These are phyloP conservation scores for Breviolum minutum DNA, from an alignment of 73 alveolate genomes.

Conservation along the genomic window DNA sequence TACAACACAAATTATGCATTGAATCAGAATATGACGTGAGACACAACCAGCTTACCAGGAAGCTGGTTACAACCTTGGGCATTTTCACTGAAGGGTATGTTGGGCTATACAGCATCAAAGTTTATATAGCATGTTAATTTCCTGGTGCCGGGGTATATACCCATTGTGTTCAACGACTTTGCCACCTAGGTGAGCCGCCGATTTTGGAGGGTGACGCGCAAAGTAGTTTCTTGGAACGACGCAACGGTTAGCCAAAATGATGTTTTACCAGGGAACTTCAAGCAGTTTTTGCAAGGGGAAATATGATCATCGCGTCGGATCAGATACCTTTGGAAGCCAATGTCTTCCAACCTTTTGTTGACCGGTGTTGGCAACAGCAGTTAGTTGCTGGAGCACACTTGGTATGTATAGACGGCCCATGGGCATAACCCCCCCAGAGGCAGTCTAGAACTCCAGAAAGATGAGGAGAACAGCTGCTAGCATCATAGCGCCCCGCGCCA, in stretches of 20 bases:
- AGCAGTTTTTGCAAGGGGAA: background rate
- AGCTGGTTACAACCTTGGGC: too few species aligned
- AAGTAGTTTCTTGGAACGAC: background rate
- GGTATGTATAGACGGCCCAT: slow-evolving; percentile 40
- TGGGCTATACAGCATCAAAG: too few species aligned
- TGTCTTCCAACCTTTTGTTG: slow-evolving; percentile 56
- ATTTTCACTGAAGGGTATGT: too few species aligned
- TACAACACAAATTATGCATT: too few species aligned
- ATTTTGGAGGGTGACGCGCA: background rate
- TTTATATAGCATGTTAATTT: too few species aligned
- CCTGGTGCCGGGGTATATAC: too few species aligned
- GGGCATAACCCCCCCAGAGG: slow-evolving; percentile 46
- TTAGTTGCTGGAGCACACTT: background rate
- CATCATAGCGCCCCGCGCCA: background rate
- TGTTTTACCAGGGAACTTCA: background rate
- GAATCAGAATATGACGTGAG: too few species aligned
- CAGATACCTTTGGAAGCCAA: background rate
- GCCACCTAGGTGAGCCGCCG: background rate
- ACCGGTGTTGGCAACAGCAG: slow-evolving; percentile 16
- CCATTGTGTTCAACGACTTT: too few species aligned
- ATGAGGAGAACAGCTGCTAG: background rate
- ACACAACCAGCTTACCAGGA: too few species aligned
- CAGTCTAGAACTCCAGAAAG: background rate
- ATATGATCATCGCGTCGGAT: too few species aligned
- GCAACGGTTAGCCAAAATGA: background rate